These are phyloP conservation scores for Lipomyces chichibuensis DNA, from an alignment of 805 yeast species.

Conservation along the genomic window DNA sequence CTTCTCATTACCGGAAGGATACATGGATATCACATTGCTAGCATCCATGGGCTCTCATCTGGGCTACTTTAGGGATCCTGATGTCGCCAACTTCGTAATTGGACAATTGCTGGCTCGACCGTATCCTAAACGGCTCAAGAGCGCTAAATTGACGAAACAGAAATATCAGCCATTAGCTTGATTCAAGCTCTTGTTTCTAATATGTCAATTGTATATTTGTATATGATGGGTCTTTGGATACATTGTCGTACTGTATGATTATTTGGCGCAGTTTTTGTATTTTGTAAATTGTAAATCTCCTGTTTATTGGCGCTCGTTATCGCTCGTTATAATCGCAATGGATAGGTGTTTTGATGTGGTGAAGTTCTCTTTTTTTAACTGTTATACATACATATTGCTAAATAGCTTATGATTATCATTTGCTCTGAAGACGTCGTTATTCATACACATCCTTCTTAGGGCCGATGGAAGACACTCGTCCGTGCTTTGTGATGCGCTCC, in stretches of 20 bases:
- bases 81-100: constrained; percentile 78
- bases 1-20: constrained; percentile 74
- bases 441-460: too few species aligned
- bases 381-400: too few species aligned
- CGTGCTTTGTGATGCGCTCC: background rate
- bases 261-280: background rate
- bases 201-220: background rate
- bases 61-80: constrained; percentile 82
- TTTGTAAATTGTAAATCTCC: background rate
- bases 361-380: too few species aligned
- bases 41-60: constrained; percentile 86
- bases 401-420: too few species aligned
- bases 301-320: background rate
- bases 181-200: background rate
- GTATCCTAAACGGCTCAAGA: constrained; percentile 31
- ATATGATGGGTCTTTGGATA: background rate
- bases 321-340: background rate
- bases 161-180: background rate
- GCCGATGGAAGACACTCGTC: background rate
- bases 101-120: constrained; percentile 52
- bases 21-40: constrained; percentile 75
- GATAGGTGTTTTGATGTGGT: too few species aligned
- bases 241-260: background rate
- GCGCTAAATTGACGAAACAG: constrained; percentile 27
- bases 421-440: too few species aligned